Evolutionary conservation across 805 yeast genomes (phyloP).

Genomic region (Pichia gijzeniarum): DNA sequence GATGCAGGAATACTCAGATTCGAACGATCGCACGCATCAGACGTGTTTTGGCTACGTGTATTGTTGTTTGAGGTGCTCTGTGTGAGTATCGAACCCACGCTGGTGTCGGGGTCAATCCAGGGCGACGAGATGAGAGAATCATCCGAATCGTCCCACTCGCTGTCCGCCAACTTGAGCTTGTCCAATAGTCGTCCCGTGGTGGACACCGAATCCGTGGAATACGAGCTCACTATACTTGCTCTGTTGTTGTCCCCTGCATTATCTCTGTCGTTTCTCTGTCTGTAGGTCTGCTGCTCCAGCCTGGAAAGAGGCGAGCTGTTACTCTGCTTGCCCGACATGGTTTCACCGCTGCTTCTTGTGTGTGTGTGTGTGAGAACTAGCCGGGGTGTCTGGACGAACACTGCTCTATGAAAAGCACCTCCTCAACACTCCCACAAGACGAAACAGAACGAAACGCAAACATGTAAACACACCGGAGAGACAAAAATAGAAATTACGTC

Average conservation of each 20-base stretch:
- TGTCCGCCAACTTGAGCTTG: constrained; percentile 28
- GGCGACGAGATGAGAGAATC: not conserved
- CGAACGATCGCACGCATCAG: not conserved
- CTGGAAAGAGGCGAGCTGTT: constrained; percentile 10
- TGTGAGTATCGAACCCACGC: constrained; percentile 3
- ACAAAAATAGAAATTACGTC: too few relatives aligned
- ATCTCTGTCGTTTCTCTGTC: not conserved
- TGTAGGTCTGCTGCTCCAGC: constrained; percentile 1
- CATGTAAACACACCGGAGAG: too few relatives aligned
- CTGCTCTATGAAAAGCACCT: too few relatives aligned
- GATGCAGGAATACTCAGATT: constrained; percentile 19
- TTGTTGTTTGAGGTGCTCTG: not conserved
- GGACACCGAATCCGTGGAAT: constrained; percentile 9
- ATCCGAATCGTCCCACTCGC: constrained; percentile 20
- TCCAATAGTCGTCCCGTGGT: constrained; percentile 31
- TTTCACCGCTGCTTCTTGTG: not conserved
- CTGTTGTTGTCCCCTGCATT: not conserved
- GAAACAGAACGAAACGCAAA: too few relatives aligned
- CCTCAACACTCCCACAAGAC: too few relatives aligned
- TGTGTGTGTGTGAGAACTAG: too few relatives aligned
- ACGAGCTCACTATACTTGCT: not conserved
- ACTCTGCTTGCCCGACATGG: not conserved
- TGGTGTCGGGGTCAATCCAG: constrained; percentile 1
- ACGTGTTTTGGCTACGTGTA: too few relatives aligned
- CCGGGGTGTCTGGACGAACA: too few relatives aligned